These are phyloP conservation scores for Colletotrichum horii DNA, from an alignment of 2,329 filamentous ascomycete genomes.

Conservation along the genomic window DNA sequence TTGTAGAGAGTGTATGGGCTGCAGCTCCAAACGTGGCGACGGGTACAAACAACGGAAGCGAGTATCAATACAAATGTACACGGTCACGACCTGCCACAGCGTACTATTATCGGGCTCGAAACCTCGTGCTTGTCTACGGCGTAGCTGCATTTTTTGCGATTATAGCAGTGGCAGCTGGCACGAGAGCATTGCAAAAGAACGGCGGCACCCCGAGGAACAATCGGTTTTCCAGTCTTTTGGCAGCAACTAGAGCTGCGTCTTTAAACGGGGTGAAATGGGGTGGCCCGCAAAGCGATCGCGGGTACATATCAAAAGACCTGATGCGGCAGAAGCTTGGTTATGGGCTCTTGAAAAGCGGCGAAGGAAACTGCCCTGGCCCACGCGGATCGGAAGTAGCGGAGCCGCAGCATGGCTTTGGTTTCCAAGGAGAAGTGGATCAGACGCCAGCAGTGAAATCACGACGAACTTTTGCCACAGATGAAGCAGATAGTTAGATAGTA, in stretches of 20 bases:
- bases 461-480: background rate
- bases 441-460: background rate
- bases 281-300: background rate
- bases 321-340: background rate
- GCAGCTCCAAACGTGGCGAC: slow-evolving; percentile 19
- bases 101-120: slow-evolving; percentile 29
- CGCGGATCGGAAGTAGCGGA: background rate
- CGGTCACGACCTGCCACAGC: slow-evolving; percentile 29
- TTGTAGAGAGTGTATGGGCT: slow-evolving; percentile 35
- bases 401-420: background rate
- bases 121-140: slow-evolving; percentile 37
- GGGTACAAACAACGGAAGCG: background rate
- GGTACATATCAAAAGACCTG: rapidly evolving
- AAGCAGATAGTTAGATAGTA: background rate
- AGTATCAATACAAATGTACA: slow-evolving; percentile 28
- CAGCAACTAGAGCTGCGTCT: slow-evolving; percentile 36
- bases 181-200: slow-evolving; percentile 28
- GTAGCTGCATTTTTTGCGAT: slow-evolving; percentile 30
- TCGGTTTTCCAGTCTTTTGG: slow-evolving; percentile 39
- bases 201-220: slow-evolving; percentile 34
- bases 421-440: background rate
- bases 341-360: background rate
- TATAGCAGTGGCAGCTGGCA: slow-evolving; percentile 29
- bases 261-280: slow-evolving; percentile 32
- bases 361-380: background rate